Evolutionary conservation across 768 basidiomycete genomes (phyloP).

Genomic region (Baorangia bicolor): DNA sequence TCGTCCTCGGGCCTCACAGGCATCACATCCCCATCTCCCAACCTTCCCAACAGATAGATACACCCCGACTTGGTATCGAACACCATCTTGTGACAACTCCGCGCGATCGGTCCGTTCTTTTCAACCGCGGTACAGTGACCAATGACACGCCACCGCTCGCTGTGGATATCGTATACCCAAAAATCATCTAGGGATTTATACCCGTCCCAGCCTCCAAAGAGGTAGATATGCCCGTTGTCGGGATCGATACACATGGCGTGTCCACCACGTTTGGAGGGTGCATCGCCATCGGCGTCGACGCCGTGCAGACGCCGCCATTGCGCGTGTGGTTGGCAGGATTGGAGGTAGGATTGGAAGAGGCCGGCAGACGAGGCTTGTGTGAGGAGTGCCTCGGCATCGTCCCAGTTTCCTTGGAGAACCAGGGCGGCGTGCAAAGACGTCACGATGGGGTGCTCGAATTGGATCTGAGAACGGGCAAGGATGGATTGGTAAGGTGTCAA

Average conservation of each 20-base stretch:
- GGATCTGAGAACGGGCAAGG: constrained; percentile 20
- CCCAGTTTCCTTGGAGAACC: constrained; percentile 67
- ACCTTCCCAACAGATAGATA: constrained; percentile 72
- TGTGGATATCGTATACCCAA: constrained; percentile 65
- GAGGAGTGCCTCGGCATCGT: constrained; percentile 54
- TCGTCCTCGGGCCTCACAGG: constrained; percentile 24
- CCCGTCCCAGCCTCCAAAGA: constrained; percentile 82
- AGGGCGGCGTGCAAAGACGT: constrained; percentile 61
- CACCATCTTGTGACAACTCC: constrained; percentile 82
- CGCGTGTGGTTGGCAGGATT: constrained; percentile 53
- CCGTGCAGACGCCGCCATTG: constrained; percentile 61
- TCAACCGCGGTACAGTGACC: constrained; percentile 55
- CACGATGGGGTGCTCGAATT: constrained; percentile 66
- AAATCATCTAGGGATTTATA: constrained; percentile 72
- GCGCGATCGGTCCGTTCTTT: constrained; percentile 63
- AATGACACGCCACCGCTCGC: constrained; percentile 61
- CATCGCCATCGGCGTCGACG: constrained; percentile 60
- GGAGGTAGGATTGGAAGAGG: constrained; percentile 62
- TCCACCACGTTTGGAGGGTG: constrained; percentile 68
- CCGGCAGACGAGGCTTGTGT: constrained; percentile 47
- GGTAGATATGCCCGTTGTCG: constrained; percentile 60
- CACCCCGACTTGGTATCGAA: constrained; percentile 69
- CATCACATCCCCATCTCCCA: constrained; percentile 54
- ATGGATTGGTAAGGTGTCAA: constrained; percentile 52
- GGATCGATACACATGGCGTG: constrained; percentile 82